These are phyloP conservation scores for Cylindrodendrum hubeiense DNA, from an alignment of 2,329 filamentous ascomycete species.

Conservation along the genomic window DNA sequence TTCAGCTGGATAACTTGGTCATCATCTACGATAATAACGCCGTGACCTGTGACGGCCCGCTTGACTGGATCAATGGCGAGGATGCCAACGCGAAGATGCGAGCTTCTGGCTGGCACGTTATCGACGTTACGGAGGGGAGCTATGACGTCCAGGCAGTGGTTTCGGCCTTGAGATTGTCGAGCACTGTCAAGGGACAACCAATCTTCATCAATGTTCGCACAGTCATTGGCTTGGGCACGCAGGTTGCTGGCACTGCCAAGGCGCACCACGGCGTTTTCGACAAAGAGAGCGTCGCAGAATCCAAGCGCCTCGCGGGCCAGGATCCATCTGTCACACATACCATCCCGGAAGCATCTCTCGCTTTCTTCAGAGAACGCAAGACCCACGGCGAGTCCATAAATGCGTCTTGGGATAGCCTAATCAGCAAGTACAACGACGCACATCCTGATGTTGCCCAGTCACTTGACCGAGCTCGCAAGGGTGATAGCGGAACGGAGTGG, in stretches of 20 bases:
- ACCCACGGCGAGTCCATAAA: conserved; percentile 60
- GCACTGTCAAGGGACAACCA: conserved; percentile 55
- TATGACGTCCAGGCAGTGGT: conserved; percentile 62
- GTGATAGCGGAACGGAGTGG: conserved; percentile 25
- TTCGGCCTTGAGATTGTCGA: conserved; percentile 56
- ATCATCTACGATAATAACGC: conserved; percentile 71
- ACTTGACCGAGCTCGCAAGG: conserved; percentile 3
- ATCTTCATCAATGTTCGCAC: conserved; percentile 70
- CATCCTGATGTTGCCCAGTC: conserved; percentile 17
- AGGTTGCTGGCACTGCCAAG: conserved; percentile 59
- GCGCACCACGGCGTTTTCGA: conserved; percentile 71
- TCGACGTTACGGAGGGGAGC: conserved; percentile 63
- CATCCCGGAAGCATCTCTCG: conserved; percentile 58
- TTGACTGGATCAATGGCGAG: conserved; percentile 65
- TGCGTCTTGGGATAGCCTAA: conserved; percentile 59
- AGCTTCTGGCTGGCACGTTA: conserved; percentile 64
- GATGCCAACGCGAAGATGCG: conserved; percentile 68
- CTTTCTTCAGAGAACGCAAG: conserved; percentile 65
- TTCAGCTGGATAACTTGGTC: conserved; percentile 63
- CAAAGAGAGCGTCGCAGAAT: conserved; percentile 59
- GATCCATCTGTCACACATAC: conserved; percentile 35
- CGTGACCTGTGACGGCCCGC: conserved; percentile 67
- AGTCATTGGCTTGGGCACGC: conserved; percentile 65
- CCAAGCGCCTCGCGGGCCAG: conserved; percentile 43
- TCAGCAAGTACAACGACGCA: conserved; percentile 53